Evolutionary conservation across 2,329 filamentous ascomycete genomes (phyloP).

Genomic region (Cordyceps cateniannulata): DNA sequence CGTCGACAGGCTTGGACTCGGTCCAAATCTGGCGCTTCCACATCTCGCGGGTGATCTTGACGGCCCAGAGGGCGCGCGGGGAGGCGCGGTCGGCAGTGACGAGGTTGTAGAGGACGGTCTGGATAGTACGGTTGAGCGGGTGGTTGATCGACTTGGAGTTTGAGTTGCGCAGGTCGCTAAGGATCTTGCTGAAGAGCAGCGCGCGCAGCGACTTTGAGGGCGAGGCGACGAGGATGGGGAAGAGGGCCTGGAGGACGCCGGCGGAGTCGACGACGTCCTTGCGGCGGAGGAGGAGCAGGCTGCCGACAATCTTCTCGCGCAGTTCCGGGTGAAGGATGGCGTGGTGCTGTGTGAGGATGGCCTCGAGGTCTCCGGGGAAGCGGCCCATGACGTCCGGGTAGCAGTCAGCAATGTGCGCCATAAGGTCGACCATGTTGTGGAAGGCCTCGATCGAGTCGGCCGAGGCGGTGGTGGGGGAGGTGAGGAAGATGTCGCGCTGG

Average conservation of each 20-base stretch:
- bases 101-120: conserved; percentile 88
- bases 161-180: conserved; percentile 80
- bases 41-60: conserved; percentile 89
- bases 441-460: conserved; percentile 76
- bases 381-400: conserved; percentile 73
- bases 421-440: conserved; percentile 85
- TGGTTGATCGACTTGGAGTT: conserved; percentile 89
- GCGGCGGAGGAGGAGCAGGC: conserved; percentile 76
- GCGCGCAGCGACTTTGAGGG: conserved; percentile 83
- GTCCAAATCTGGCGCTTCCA: conserved; percentile 98
- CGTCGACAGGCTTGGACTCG: conserved; percentile 88
- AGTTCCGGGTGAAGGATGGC: conserved; percentile 74
- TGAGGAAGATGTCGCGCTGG: conserved; percentile 84
- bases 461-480: conserved; percentile 71
- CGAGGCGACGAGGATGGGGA: conserved; percentile 87
- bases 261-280: conserved; percentile 90
- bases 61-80: conserved; percentile 86
- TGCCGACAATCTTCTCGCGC: conserved; percentile 89
- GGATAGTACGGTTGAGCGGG: conserved; percentile 84
- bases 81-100: conserved; percentile 80
- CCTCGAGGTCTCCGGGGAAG: conserved; percentile 76
- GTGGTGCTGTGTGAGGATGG: conserved; percentile 77
- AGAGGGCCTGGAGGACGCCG: conserved; percentile 80
- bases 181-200: conserved; percentile 80
- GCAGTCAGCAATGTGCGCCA: conserved; percentile 89